Conservation (phyloP, 768 basidiomycete species). For the Gloeophyllum trabeum region DNA sequence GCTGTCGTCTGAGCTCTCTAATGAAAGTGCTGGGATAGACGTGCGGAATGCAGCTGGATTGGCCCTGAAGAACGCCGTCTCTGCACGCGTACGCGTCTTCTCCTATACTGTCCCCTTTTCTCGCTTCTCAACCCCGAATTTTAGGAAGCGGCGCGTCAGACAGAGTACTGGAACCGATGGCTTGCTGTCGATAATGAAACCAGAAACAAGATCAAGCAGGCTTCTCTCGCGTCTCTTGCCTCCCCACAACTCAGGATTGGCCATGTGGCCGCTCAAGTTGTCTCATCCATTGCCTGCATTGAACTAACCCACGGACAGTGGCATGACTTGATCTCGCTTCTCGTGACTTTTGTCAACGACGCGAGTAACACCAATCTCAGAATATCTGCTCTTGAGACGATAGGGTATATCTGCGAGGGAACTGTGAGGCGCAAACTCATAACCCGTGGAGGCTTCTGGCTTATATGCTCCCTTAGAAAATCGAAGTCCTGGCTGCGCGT, state of each 20-base stretch:
- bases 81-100: slow-evolving; percentile 61
- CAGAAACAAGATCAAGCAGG: slow-evolving; percentile 79
- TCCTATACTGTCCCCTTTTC: slow-evolving; percentile 5
- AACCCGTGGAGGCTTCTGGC: slow-evolving; percentile 4
- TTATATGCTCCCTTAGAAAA: slow-evolving; percentile 51
- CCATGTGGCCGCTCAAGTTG: slow-evolving; percentile 83
- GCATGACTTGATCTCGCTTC: slow-evolving; percentile 80
- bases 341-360: slow-evolving; percentile 82
- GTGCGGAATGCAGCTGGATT: slow-evolving; percentile 94
- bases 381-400: slow-evolving; percentile 85
- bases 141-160: slow-evolving; percentile 68
- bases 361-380: slow-evolving; percentile 58
- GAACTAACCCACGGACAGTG: slow-evolving; percentile 86
- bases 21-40: slow-evolving; percentile 58
- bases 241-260: slow-evolving; percentile 66
- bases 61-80: slow-evolving; percentile 91
- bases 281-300: slow-evolving; percentile 87
- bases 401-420: slow-evolving; percentile 95
- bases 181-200: slow-evolving; percentile 56
- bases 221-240: slow-evolving; percentile 72
- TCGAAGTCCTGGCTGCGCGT: slow-evolving; percentile 77
- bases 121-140: slow-evolving; percentile 11
- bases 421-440: slow-evolving; percentile 55
- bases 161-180: slow-evolving; percentile 74
- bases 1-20: slow-evolving; percentile 75